Evolutionary conservation across 345 rosid species (phyloP), one percentile per base, ranked within the genome.

Genomic region (Euclidium syriacum): DNA sequence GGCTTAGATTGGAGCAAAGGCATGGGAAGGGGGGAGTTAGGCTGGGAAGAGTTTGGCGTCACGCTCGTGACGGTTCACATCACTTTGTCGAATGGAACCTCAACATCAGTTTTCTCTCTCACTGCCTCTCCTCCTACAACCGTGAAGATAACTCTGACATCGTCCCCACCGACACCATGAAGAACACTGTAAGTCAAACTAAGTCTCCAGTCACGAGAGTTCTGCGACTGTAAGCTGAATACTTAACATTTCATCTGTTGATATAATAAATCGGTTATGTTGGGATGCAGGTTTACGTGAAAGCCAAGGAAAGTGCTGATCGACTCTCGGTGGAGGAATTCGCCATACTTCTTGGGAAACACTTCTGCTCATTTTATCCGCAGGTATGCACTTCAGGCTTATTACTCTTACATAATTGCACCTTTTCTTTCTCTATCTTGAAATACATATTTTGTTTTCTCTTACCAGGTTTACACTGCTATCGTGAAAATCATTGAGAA

Each of bases 91-190:
- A 94, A 66, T 94, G 99, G 99, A 83, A 64, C 25, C 87, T 94
- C 54, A 59, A 58, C 70, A 83, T 94, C 72, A 81, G 73, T 58
- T 84, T 94, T 50, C 75, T 85, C 75, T 90, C 99, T 52, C 80
- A 90, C 59, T 90, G 95, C 77, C 42, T 84, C 62, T 55, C 70
- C 43, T 79, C 99, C 27, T 94, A 94, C 52, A 23, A 66, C 52
- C 53, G 68, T 32, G 90, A 79, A 32, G 91, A 90, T 66, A 94
- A 90, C 62, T 87, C 99, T 24, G 79, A 85, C 44, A 75, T 94
- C 52, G 99, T 94, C 73, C 91, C 97, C 59, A 90, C 99, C 6
- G 99, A 94, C 60, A 85, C 97, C 69, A 90, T 94, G 85, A 94
- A 94, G 62, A 94, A 94, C 76, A 87, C 96, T 17, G 97, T 87